phyloP scores from a whole-genome alignment of 495 filamentous ascomycete species.

The Lepidopterella palustris region DNA sequence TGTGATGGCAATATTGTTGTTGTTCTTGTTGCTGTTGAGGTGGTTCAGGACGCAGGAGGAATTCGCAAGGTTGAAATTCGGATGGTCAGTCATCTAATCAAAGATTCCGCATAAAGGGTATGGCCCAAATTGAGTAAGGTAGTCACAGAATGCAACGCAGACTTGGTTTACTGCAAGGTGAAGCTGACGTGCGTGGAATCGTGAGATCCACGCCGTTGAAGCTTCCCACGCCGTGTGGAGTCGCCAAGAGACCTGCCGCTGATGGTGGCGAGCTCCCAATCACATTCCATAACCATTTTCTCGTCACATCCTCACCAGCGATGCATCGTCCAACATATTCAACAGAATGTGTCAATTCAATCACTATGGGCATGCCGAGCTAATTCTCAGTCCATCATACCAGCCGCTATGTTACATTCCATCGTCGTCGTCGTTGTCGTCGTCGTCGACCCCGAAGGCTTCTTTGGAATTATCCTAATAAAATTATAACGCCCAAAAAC shows the following conservation, averaged over 20 bases:
- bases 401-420: not conserved
- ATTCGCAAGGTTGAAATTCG: not conserved
- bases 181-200: not conserved
- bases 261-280: not conserved
- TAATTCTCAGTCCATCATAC: too few species aligned
- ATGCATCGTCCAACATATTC: too few species aligned
- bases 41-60: not conserved
- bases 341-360: too few species aligned
- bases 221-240: not conserved
- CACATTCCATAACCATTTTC: not conserved
- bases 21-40: not conserved
- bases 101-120: not conserved
- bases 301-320: too few species aligned
- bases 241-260: not conserved
- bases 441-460: not conserved
- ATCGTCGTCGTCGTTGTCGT: not conserved
- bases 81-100: slow-evolving; percentile 2
- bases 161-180: not conserved
- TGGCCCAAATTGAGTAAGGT: not conserved
- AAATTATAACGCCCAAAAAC: not conserved
- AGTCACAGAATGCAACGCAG: not conserved
- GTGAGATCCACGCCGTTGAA: not conserved
- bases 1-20: not conserved
- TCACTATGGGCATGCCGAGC: too few species aligned
- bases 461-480: too few species aligned